Conservation (phyloP, 306 rosid species). For the Dicorynia guianensis region DNA sequence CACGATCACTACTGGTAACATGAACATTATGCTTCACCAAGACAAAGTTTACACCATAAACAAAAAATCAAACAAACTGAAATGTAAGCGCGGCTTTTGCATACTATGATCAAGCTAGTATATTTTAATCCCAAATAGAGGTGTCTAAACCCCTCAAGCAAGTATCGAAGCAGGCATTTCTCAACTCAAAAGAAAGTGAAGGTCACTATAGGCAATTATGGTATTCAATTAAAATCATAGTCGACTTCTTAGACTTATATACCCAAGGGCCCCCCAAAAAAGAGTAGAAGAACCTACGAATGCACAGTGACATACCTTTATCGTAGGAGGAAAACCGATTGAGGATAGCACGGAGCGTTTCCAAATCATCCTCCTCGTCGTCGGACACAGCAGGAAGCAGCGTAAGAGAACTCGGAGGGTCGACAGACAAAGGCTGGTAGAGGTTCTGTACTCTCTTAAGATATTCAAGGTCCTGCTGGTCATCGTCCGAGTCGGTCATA, state of each 20-base stretch:
- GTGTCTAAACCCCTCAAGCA: not conserved
- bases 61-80: not conserved
- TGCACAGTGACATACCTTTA: conserved; percentile 46
- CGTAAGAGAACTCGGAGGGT: conserved; percentile 53
- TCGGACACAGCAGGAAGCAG: conserved; percentile 43
- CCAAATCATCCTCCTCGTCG: conserved; percentile 73
- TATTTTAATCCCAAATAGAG: no score
- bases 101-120: not conserved
- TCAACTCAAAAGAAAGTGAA: not conserved
- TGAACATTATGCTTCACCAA: not conserved
- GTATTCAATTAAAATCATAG: not conserved
- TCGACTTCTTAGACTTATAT: no score
- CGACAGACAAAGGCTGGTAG: conserved; percentile 46
- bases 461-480: conserved; percentile 49
- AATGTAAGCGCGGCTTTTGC: not conserved
- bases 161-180: not conserved
- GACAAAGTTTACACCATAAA: not conserved
- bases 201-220: not conserved
- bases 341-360: conserved; percentile 63
- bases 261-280: not conserved
- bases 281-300: not conserved
- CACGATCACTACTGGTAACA: not conserved
- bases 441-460: conserved; percentile 58
- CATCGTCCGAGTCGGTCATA: conserved; percentile 34
- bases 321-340: conserved; percentile 62